Evolutionary conservation across 495 filamentous ascomycete genomes (phyloP).

Genomic region (Podospora pseudoanserina): DNA sequence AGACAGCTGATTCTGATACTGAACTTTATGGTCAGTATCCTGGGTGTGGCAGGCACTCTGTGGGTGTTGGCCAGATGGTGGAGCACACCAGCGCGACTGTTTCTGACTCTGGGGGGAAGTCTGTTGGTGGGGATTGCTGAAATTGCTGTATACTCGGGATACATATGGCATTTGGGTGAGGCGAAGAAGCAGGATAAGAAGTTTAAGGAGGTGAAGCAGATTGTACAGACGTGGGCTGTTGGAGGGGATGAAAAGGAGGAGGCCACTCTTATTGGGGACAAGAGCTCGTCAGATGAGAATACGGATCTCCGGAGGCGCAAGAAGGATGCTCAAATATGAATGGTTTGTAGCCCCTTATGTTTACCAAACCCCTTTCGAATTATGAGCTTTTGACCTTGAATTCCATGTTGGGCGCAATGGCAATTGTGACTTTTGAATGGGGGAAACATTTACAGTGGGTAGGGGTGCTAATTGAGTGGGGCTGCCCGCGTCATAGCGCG

Average conservation of each 20-base stretch:
- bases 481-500: constrained; percentile 23
- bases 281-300: constrained; percentile 15
- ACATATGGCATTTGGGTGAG: constrained; percentile 70
- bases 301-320: constrained; percentile 33
- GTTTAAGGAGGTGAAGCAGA: constrained; percentile 65
- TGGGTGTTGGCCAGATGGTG: constrained; percentile 70
- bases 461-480: not conserved
- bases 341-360: not conserved
- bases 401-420: not conserved
- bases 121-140: constrained; percentile 78
- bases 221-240: constrained; percentile 63
- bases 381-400: not conserved
- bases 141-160: constrained; percentile 81
- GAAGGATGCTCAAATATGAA: constrained; percentile 15
- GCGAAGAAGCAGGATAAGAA: constrained; percentile 64
- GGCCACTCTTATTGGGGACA: constrained; percentile 29
- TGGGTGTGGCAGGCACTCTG: constrained; percentile 65
- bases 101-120: constrained; percentile 64
- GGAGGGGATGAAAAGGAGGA: constrained; percentile 33
- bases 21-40: constrained; percentile 69
- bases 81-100: constrained; percentile 65
- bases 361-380: not conserved
- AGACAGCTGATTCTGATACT: constrained; percentile 69
- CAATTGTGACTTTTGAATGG: not conserved
- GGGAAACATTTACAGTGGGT: not conserved